Evolutionary conservation across 2,329 filamentous ascomycete species (phyloP), one percentile per base, ranked within the genome.

Genomic region (Fusarium caatingaense): DNA sequence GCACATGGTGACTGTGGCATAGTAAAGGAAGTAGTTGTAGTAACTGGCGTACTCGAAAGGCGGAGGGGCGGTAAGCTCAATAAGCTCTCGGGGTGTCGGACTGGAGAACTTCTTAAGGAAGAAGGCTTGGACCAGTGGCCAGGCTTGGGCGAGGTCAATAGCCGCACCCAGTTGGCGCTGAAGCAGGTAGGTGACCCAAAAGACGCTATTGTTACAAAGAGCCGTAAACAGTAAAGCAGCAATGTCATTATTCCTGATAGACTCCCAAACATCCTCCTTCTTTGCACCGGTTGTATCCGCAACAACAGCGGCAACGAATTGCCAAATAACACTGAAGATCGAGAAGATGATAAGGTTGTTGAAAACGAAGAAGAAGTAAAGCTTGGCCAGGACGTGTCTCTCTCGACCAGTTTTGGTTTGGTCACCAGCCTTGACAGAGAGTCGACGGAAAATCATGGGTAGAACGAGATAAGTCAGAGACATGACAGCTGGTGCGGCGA

Each of bases 1-100:
- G 74, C 91, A 93, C 18, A 99, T 84, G 0, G 93, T 92, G 32
- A 98, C 92, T 0, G 95, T 98, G 25, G 92, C 86, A 82, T 98
- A 99, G 82, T 93, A 99, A 30, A 98, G 85, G 80, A 98, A 98
- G 79, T 97, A 98, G 80, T 98, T 98, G 86, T 98, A 99, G 82
- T 98, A 98, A 73, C 89, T 93, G 62, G 96, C 93, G 76, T 98
- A 98, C 73, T 98, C 94, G 78, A 99, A 98, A 1, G 93, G 85
- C 4, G 93, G 94, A 2, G 96, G 96, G 6, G 96, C 96, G 1
- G 94, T 97, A 76, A 96, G 88, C 79, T 97, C 93, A 72, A 98
- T 98, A 72, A 96, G 84, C 78, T 97, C 92, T 72, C 96, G 88
- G 8, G 96, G 96, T 4, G 96, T 98, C 5, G 95, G 95, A 66